Base-by-base conservation (phyloP, 192 early-diverging fungal species). In the Dimargaris xerosporica region DNA sequence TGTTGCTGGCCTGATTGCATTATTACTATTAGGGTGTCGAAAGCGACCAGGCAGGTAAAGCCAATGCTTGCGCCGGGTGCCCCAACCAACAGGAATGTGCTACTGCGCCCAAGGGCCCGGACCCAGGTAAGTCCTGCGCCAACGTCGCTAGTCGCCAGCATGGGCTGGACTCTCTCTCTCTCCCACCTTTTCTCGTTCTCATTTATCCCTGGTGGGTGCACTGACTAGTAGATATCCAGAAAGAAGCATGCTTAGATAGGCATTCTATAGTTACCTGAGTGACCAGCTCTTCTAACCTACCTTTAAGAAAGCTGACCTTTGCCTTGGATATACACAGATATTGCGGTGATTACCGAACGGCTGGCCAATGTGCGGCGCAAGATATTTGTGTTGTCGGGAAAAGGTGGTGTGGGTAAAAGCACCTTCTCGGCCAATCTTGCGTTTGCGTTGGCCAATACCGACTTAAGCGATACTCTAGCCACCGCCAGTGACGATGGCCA, bases 341-440 rank as follows among this genome's bases (percentile, higher is more conserved):
- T 91, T 25, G 71, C 81, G 15, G 28, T 84, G 2, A 84, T 91
- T 26, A 75, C 77, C 16, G 75, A 85, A 47, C 77, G 84, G 15
- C 74, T 91, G 65, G 52, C 61, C 3, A 67, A 53, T 29, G 78
- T 86, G 28, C 81, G 81, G 62, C 86, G 91, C 78, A 96, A 94
- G 66, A 77, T 99, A 41, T 78, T 99, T 3, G 78, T 99, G 2
- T 85, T 99, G 16, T 95, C 92, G 0, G 96, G 96, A 48, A 99
- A 99, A 63, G 96, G 96, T 64, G 96, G 96, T 31, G 96, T 99
- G 5, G 96, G 96, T 46, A 99, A 99, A 71, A 82, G 80, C 44
- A 95, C 91, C 21, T 91, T 94, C 44, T 89, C 94, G 10, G 78
- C 87, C 7, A 85, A 93, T 47, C 83, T 99, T 0, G 86, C 89